Base-by-base conservation (phyloP, 225 moss, liverwort and hornwort species). In the Ulota crispa region DNA sequence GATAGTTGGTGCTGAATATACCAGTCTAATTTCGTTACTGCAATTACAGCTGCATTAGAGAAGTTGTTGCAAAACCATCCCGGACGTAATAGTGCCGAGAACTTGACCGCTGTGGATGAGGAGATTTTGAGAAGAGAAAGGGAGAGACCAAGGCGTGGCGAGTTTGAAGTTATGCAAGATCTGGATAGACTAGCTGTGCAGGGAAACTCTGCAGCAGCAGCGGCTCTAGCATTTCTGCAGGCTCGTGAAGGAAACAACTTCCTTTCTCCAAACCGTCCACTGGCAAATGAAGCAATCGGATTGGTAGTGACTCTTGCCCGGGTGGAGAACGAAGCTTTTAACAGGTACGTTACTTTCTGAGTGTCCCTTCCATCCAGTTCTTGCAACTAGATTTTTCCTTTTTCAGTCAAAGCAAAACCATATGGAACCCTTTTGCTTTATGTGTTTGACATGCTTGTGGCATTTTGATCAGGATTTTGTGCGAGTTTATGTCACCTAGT, bases 241-340 rank as follows among this genome's bases (percentile, higher is more conserved):
- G 92, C 91, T 19, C 86, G 87, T 81, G 47, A 73, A 41, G 83
- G 56, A 45, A 31, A 43, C 0, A 90, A 88, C 10, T 90, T 92
- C 72, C 81, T 93, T 62, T 87, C 85, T 26, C 81, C 84, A 4
- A 47, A 50, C n/a, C 4, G 85, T 64, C 86, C 83, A 27, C 27
- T 76, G 1, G 76, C 84, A 37, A 79, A 43, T 43, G 94, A 94
- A 76, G 76, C 86, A 15, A 28, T 94, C 18, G 94, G 94, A 37
- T n/a, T 92, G 54, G 79, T 86, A 63, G 94, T 83, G 52, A 85
- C 84, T 55, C 87, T 94, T 56, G 92, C 88, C 8, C 83, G 89
- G 27, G 92, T 94, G 5, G 94, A 94, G 77, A 85, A 81, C 9
- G 80, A 87, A 60, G 76, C 64, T 26, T 85, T 94, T 34, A 94